Base-by-base conservation (phyloP, 805 yeast genomes). In the Candida cerambycidarum region DNA sequence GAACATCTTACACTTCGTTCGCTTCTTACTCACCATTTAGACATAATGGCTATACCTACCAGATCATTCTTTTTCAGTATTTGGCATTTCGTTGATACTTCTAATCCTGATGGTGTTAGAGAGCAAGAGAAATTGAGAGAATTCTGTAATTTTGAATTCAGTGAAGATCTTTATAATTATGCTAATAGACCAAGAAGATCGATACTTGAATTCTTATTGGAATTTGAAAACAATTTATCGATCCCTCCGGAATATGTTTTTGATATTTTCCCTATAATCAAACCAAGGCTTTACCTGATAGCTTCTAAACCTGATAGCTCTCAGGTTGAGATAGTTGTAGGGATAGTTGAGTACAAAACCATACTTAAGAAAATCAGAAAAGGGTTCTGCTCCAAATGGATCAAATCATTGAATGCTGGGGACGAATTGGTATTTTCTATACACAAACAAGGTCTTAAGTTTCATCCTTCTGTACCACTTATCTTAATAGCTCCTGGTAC, bases 151-250 rank as follows among this genome's bases (percentile, higher is more conserved):
- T 71, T 82, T 38, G 83, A 83, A 33, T 89, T 86, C 39, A 76
- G 84, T 40, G 89, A 92, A 57, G 96, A 87, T 42, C 63, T 90
- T 34, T 92, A 81, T 59, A 83, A 92, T 60, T 93, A 93, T 61
- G 95, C 95, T n/a, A 86, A 89, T 57, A 69, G 98, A 45, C 97
- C 98, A 4, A 74, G 97, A 49, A 63, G 99, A 51, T 89, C 96
- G 38, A 76, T 90, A 3, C 57, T 89, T 16, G 99, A 93, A 59
- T 85, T 86, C 0, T 59, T 93, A 5, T 74, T 80, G 40, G 99
- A 93, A 58, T 93, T 93, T 57, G 80, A 78, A 47, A 76, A 88
- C 4, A 67, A 69, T 51, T 69, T 93, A 32, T 72, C 64, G 38
- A 79, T 93, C 21, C 98, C 99, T 1, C 57, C 86, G 27, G 83